Percentiles rank a stretch among this genome's conserved stretches.
These are phyloP conservation scores for Breynia disticha DNA, from an alignment of 441 rosid species.

Conservation along the genomic window DNA sequence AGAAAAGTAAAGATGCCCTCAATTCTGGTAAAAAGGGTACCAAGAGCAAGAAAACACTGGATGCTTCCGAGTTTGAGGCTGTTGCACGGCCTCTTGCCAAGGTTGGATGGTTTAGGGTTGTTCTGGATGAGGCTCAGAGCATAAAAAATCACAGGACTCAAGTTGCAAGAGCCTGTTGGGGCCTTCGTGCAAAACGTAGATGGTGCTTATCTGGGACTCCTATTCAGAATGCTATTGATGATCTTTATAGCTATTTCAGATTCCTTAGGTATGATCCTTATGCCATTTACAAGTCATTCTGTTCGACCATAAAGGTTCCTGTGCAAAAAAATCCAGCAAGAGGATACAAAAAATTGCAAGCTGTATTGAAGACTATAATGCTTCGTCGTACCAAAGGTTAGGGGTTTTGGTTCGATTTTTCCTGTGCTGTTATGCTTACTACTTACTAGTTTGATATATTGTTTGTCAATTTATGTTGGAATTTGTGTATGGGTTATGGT, in stretches of 20 bases:
- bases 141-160: conserved; percentile 88
- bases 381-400: conserved; percentile 92
- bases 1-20: conserved; percentile 47
- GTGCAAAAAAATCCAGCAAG: conserved; percentile 43
- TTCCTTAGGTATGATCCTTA: conserved; percentile 85
- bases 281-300: conserved; percentile 48
- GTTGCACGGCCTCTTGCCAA: conserved; percentile 71
- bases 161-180: conserved; percentile 95
- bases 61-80: conserved; percentile 34
- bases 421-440: not conserved
- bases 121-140: conserved; percentile 93
- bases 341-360: conserved; percentile 73
- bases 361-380: conserved; percentile 79
- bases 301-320: conserved; percentile 51
- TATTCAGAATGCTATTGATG: conserved; percentile 85
- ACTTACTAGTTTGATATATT: no score
- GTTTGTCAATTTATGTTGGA: no score
- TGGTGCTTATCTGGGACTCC: conserved; percentile 99
- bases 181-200: conserved; percentile 88
- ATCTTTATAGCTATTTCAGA: conserved; percentile 89
- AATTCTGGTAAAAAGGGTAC: conserved; percentile 35
- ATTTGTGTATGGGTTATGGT: no score
- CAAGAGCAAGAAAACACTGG: conserved; percentile 42
- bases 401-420: conserved; percentile 5
- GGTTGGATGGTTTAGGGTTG: conserved; percentile 87